These are phyloP conservation scores for Apiospora sp. DNA, from an alignment of 2,329 filamentous ascomycete species.

Conservation along the genomic window DNA sequence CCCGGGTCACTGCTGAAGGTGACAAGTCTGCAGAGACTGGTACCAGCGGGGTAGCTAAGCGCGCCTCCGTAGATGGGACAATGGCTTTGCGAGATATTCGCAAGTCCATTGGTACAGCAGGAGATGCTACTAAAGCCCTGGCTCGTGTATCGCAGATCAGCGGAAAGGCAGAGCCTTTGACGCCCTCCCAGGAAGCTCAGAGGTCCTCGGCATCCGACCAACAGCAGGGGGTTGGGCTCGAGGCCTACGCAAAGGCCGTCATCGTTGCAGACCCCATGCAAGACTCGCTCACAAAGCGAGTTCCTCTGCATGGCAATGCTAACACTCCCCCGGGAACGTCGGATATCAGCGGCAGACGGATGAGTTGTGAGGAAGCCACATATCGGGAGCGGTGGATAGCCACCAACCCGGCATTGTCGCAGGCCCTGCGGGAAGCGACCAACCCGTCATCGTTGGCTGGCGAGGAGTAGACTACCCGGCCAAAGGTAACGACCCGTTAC, in stretches of 20 bases:
- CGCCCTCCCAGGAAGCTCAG: not conserved
- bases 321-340: constrained; percentile 75
- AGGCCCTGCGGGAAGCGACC: too few relatives aligned
- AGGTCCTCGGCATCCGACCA: constrained; percentile 19
- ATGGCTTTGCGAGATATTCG: constrained; percentile 52
- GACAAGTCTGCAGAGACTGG: constrained; percentile 7
- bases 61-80: constrained; percentile 51
- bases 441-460: too few relatives aligned
- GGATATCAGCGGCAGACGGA: constrained; percentile 73
- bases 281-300: constrained; percentile 76
- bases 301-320: constrained; percentile 83
- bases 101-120: constrained; percentile 47
- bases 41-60: constrained; percentile 46
- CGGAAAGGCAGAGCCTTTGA: constrained; percentile 23
- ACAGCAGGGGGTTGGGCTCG: not conserved
- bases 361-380: constrained; percentile 85
- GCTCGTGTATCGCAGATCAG: constrained; percentile 27
- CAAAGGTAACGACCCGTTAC: too few relatives aligned
- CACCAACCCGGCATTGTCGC: too few relatives aligned
- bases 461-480: too few relatives aligned
- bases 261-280: constrained; percentile 67
- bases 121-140: constrained; percentile 53
- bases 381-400: constrained; percentile 72
- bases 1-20: not conserved
- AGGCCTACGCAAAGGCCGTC: too few relatives aligned